phyloP scores from a whole-genome alignment of 1,139 yeast genomes.

The Saccharomycopsis crataegensis region DNA sequence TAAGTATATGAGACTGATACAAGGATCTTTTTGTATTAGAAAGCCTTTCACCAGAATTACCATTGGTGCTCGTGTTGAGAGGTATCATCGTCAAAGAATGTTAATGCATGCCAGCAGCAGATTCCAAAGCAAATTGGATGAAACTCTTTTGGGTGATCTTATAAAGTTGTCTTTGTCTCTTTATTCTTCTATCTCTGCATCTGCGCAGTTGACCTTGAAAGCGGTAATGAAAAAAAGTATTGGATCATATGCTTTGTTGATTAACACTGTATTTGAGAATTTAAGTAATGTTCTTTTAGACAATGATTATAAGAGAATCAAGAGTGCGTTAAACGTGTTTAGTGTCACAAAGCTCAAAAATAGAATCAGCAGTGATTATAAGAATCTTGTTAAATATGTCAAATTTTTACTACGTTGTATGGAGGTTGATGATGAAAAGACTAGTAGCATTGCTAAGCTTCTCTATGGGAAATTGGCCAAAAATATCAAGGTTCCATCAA shows the following conservation, averaged over 20 bases:
- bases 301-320: slow-evolving; percentile 50
- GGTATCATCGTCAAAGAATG: slow-evolving; percentile 71
- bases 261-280: slow-evolving; percentile 38
- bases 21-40: slow-evolving; percentile 41
- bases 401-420: slow-evolving; percentile 50
- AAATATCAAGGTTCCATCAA: slow-evolving; percentile 50
- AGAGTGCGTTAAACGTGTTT: slow-evolving; percentile 60
- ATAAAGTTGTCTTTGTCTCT: slow-evolving; percentile 61
- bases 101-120: slow-evolving; percentile 71
- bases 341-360: slow-evolving; percentile 44
- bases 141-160: slow-evolving; percentile 58
- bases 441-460: slow-evolving; percentile 44
- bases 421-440: slow-evolving; percentile 49
- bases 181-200: slow-evolving; percentile 59
- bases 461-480: slow-evolving; percentile 42
- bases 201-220: slow-evolving; percentile 65
- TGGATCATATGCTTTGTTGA: slow-evolving; percentile 51
- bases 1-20: slow-evolving; percentile 39
- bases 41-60: slow-evolving; percentile 78
- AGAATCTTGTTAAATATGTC: slow-evolving; percentile 41
- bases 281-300: slow-evolving; percentile 46
- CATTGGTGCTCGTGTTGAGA: slow-evolving; percentile 67
- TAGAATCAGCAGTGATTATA: slow-evolving; percentile 51
- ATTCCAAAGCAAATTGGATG: slow-evolving; percentile 62
- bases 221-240: slow-evolving; percentile 68